Evolutionary conservation across 2,329 filamentous ascomycete genomes (phyloP).

Genomic region (Niveomyces coronatus): DNA sequence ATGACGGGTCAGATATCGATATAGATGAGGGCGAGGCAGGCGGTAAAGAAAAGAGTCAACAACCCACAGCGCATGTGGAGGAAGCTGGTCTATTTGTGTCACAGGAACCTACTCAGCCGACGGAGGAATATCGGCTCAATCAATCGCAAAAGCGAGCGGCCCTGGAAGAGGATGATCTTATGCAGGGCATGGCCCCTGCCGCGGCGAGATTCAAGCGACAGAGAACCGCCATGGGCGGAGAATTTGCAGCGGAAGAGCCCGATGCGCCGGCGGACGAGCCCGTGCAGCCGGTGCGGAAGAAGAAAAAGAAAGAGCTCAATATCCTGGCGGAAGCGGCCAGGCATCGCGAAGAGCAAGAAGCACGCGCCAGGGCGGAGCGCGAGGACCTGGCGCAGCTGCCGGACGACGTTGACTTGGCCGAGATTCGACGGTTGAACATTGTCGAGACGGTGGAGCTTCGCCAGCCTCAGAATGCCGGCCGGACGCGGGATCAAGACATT

Average conservation of each 20-base stretch:
- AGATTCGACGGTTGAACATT: conserved; percentile 63
- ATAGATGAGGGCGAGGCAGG: conserved; percentile 17
- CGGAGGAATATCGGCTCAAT: conserved; percentile 15
- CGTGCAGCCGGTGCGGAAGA: conserved; percentile 31
- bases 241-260: conserved; percentile 25
- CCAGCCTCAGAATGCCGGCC: conserved; percentile 18
- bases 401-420: conserved; percentile 59
- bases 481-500: conserved; percentile 37
- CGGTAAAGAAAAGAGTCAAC: conserved; percentile 7
- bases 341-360: conserved; percentile 55
- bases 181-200: conserved; percentile 66
- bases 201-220: conserved; percentile 71
- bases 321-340: conserved; percentile 56
- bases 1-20: conserved; percentile 31
- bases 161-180: conserved; percentile 42
- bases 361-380: conserved; percentile 43
- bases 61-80: conserved; percentile 16
- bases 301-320: conserved; percentile 52
- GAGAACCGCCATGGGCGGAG: conserved; percentile 49
- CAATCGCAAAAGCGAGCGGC: conserved; percentile 37
- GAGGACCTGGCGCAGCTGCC: conserved; percentile 40
- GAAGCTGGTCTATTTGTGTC: conserved; percentile 47
- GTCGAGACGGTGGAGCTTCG: conserved; percentile 67
- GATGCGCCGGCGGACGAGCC: conserved; percentile 13
- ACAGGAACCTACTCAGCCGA: conserved; percentile 28